phyloP scores from a whole-genome alignment of 768 basidiomycete species.

The Candolleomyces eurysporus region DNA sequence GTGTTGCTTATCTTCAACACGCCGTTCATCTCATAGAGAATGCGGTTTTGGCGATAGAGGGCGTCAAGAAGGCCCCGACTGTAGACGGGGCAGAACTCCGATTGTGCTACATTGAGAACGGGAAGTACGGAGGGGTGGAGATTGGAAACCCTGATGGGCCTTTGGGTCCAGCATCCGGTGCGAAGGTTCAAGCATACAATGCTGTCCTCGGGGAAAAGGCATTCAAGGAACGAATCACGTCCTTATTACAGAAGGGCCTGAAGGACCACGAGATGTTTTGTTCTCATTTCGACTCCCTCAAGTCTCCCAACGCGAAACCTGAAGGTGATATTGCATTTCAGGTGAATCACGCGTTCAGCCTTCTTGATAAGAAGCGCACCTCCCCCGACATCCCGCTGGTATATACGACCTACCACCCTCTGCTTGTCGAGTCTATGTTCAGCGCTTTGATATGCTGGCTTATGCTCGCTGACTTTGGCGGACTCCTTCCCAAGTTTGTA shows the following conservation, averaged over 20 bases:
- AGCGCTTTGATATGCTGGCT: constrained; percentile 72
- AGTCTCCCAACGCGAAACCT: constrained; percentile 33
- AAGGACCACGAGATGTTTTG: constrained; percentile 87
- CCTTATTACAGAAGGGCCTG: constrained; percentile 68
- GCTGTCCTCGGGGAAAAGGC: constrained; percentile 50
- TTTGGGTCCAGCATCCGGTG: constrained; percentile 54
- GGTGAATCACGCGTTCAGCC: constrained; percentile 60
- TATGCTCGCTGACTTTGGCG: constrained; percentile 73
- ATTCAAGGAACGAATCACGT: constrained; percentile 60
- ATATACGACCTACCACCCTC: constrained; percentile 88
- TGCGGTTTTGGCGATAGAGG: constrained; percentile 69
- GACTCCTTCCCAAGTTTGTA: constrained; percentile 61
- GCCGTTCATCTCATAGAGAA: constrained; percentile 73
- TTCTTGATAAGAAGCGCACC: constrained; percentile 63
- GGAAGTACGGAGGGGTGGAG: constrained; percentile 82
- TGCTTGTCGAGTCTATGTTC: constrained; percentile 86
- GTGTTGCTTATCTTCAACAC: constrained; percentile 79
- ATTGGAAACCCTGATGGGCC: constrained; percentile 81
- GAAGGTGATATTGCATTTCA: constrained; percentile 49
- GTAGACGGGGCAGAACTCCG: constrained; percentile 74
- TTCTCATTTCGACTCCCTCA: constrained; percentile 76
- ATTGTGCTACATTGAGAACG: constrained; percentile 71
- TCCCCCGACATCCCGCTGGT: constrained; percentile 48
- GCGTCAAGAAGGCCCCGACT: constrained; percentile 53
- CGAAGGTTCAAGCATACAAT: constrained; percentile 66